Base-by-base conservation (phyloP, 768 basidiomycete genomes). In the Butyriboletus loyo region DNA sequence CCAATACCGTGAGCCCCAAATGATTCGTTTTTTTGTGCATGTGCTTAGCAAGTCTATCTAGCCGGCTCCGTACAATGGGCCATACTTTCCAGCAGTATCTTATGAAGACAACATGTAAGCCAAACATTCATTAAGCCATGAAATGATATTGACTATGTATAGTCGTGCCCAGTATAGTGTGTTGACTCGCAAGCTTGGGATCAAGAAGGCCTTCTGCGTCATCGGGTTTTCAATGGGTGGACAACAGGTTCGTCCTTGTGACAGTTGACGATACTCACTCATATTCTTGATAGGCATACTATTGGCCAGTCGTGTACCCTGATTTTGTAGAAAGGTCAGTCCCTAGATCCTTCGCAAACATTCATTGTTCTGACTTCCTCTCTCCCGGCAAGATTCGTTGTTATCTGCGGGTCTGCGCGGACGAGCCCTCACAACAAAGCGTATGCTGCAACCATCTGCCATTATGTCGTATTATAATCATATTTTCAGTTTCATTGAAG, bases 151-250 rank as follows among this genome's bases (percentile, higher is more conserved):
- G 41, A 44, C 30, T 19, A 32, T 41, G 15, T n/a, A 39, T 31
- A 82, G 81, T 48, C 80, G 76, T 37, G 81, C 81, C 14, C 82
- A 84, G 55, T 72, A 80, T 56, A 69, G 72, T 17, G 78, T 82
- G 14, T 70, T 82, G 35, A 77, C 75, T 34, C 67, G 78, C 41
- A 67, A 67, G 28, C 72, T 82, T 27, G 74, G 72, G 8, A 61
- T 83, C 7, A 64, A 71, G 52, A 75, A 77, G 54, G 64, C 78
- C 1, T 75, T 68, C 50, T 72, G 75, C 27, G 79, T 76, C 25
- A 63, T 82, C 8, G 82, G 82, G 8, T 81, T 82, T 55, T 81
- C 79, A 5, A 83, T 83, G 82, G 81, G 82, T 44, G 81, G 72
- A 3, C 81, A 83, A 59, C 73, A 76, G 66, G 74, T 73, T 42